Evolutionary conservation across 2,329 filamentous ascomycete genomes (phyloP).

Genomic region (Metarhizium robertsii): DNA sequence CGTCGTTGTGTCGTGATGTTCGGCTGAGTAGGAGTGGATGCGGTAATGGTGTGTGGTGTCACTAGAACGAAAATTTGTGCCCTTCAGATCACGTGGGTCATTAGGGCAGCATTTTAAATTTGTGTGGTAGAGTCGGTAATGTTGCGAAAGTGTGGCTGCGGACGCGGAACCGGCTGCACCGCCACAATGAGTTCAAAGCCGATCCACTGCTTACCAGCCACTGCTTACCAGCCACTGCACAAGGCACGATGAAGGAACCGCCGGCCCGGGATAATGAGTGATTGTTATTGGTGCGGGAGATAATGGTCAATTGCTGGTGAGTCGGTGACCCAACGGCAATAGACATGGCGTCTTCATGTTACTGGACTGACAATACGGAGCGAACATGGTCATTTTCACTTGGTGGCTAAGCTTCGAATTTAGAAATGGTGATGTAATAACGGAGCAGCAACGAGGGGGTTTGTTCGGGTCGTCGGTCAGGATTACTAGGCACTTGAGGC

Average conservation of each 20-base stretch:
- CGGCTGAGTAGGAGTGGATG: conserved; percentile 23
- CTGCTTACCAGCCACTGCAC: too few species aligned
- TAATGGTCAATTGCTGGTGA: neutral
- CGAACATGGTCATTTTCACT: too few species aligned
- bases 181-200: neutral
- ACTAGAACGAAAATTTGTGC: conserved; percentile 25
- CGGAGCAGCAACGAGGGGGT: too few species aligned
- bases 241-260: conserved; percentile 4
- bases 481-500: neutral
- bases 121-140: neutral
- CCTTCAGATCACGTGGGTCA: conserved; percentile 25
- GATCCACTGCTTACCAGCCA: too few species aligned
- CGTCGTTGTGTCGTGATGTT: conserved; percentile 35
- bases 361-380: too few species aligned
- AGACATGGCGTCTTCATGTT: too few species aligned
- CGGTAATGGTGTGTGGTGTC: conserved; percentile 24
- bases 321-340: too few species aligned
- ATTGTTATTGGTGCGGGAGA: neutral
- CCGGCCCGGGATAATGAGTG: neutral
- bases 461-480: too few species aligned
- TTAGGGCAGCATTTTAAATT: conserved; percentile 18
- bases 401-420: too few species aligned
- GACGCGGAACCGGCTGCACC: neutral
- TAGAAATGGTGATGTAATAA: too few species aligned
- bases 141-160: conserved; percentile 3